Percentiles rank a stretch among this genome's conserved stretches.
Evolutionary conservation across 139 green algal genomes (phyloP).

Genomic region (Pseudopediastrum boryanum): DNA sequence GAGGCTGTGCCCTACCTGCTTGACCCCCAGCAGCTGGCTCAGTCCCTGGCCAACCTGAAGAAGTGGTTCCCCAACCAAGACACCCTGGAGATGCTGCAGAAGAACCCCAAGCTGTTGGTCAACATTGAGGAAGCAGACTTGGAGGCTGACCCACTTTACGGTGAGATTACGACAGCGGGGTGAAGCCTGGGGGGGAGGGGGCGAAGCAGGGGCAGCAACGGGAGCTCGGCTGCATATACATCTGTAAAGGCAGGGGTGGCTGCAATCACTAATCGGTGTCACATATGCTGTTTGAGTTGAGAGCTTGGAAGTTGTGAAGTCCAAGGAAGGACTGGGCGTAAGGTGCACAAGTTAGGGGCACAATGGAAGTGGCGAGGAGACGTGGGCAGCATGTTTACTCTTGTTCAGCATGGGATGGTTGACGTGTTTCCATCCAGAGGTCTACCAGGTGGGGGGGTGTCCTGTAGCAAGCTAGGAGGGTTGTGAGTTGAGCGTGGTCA

Average conservation of each 20-base stretch:
- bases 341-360: constrained; percentile 1
- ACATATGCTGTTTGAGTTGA: neutral
- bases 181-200: neutral
- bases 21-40: constrained; percentile 37
- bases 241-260: no score
- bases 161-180: constrained; percentile 35
- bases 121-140: constrained; percentile 50
- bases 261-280: no score
- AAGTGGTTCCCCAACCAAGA: constrained; percentile 31
- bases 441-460: no score
- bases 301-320: neutral
- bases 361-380: neutral
- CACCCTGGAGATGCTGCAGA: constrained; percentile 37
- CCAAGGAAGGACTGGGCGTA: neutral
- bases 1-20: constrained; percentile 48
- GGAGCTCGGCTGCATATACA: neutral
- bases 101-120: constrained; percentile 45
- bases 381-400: no score
- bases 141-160: constrained; percentile 51
- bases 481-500: no score
- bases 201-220: neutral
- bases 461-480: no score
- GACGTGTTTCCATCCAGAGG: no score
- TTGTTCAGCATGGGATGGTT: no score
- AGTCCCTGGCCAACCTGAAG: constrained; percentile 39